Evolutionary conservation across 139 green algal genomes (phyloP).

Genomic region (Dunaliella primolecta): DNA sequence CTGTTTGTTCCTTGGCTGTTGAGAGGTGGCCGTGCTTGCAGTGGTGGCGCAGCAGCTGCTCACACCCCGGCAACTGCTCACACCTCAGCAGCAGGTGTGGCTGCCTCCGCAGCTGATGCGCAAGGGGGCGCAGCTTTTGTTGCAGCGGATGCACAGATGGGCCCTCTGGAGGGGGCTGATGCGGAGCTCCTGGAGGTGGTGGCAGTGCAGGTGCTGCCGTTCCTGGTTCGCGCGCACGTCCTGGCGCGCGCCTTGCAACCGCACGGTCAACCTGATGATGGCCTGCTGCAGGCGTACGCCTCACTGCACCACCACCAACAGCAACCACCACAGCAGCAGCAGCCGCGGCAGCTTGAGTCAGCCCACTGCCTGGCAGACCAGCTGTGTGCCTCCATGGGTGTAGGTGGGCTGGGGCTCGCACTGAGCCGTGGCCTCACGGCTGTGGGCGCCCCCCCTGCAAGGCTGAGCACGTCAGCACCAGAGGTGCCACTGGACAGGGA

Average conservation of each 20-base stretch:
- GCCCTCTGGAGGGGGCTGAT: background rate
- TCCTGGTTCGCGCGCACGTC: conserved; percentile 23
- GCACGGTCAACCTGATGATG: background rate
- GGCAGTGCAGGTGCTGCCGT: conserved; percentile 17
- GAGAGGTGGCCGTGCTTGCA: background rate
- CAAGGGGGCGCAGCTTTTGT: background rate
- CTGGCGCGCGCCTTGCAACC: conserved; percentile 23
- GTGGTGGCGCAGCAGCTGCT: background rate
- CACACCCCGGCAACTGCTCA: background rate
- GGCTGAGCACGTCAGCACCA: background rate
- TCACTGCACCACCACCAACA: background rate
- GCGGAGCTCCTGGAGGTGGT: background rate
- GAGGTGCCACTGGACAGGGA: too few relatives aligned
- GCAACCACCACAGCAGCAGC: background rate
- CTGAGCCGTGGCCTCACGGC: background rate
- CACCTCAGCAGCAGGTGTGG: background rate
- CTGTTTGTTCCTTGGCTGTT: background rate
- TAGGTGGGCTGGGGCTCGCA: background rate
- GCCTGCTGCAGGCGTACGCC: conserved; percentile 15
- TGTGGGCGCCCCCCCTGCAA: background rate
- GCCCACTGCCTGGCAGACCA: background rate
- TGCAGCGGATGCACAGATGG: background rate
- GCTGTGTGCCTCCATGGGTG: background rate
- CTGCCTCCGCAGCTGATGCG: background rate
- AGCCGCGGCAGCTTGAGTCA: background rate